phyloP scores from a whole-genome alignment of 139 green algal species.

The Picocystis salinarum region DNA sequence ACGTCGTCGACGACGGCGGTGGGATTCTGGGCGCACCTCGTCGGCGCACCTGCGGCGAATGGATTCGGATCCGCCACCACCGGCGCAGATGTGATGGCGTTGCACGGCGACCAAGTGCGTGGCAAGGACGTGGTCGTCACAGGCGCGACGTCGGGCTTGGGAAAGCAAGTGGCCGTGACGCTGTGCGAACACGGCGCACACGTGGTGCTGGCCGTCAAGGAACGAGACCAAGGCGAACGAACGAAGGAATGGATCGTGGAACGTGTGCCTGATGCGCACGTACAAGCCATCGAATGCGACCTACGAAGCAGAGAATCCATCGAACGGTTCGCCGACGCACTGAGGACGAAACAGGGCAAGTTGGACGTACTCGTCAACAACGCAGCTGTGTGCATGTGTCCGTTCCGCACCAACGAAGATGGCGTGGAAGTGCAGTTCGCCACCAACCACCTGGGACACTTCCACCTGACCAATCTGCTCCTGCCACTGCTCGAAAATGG shows the following conservation, averaged over 20 bases:
- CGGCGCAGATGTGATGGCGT: no score
- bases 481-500: constrained; percentile 10
- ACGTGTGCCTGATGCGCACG: neutral
- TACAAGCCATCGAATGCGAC: constrained; percentile 6
- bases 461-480: constrained; percentile 15
- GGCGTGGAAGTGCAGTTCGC: constrained; percentile 24
- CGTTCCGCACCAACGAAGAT: constrained; percentile 11
- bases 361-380: constrained; percentile 4
- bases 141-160: constrained; percentile 8
- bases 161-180: constrained; percentile 2
- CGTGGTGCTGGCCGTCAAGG: constrained; percentile 1
- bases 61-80: no score
- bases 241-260: neutral
- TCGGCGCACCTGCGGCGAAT: no score
- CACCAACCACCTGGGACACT: constrained; percentile 33
- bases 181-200: neutral
- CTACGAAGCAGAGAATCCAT: constrained; percentile 13
- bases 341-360: neutral
- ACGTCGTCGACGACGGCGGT: no score
- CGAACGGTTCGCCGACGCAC: constrained; percentile 5
- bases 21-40: no score
- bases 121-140: constrained; percentile 13
- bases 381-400: constrained; percentile 6
- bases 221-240: neutral
- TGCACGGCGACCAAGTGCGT: no score